Conservation (phyloP, 768 basidiomycete species). For the Dioszegia crocea region DNA sequence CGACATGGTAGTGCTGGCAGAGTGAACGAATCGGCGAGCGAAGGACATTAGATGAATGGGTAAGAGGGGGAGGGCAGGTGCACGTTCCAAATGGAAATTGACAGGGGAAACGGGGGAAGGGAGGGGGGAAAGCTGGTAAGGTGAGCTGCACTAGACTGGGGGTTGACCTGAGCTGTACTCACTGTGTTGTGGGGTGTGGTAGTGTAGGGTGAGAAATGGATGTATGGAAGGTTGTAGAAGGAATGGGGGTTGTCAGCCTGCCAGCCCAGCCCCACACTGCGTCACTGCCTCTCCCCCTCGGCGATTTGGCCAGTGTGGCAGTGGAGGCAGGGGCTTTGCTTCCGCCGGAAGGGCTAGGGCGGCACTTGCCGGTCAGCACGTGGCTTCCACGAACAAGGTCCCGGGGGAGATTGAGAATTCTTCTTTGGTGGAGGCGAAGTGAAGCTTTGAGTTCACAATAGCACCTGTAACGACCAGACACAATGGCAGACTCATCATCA, state of each 20-base stretch:
- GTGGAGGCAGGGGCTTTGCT: neutral
- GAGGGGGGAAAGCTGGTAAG: conserved; percentile 27
- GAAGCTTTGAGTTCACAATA: neutral
- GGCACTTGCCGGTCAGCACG: neutral
- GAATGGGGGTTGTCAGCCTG: neutral
- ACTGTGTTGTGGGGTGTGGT: conserved; percentile 14
- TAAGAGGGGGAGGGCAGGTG: too few relatives aligned
- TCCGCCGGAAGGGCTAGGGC: too few relatives aligned
- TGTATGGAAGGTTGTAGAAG: conserved; percentile 1
- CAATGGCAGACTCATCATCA: conserved; percentile 5
- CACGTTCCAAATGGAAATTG: neutral
- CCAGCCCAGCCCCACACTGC: neutral
- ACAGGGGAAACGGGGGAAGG: neutral
- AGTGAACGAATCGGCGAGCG: conserved; percentile 42
- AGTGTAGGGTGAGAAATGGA: neutral
- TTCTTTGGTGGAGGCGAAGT: too few relatives aligned
- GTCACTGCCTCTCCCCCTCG: neutral
- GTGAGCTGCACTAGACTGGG: conserved; percentile 21
- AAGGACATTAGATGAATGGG: conserved; percentile 31
- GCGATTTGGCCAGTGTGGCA: conserved; percentile 1
- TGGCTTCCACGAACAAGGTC: neutral
- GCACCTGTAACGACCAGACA: neutral
- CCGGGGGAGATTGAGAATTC: too few relatives aligned
- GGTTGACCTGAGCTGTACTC: conserved; percentile 1
- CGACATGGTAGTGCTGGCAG: conserved; percentile 43